phyloP scores from a whole-genome alignment of 1,284 basidiomycete species.

The Neolentinus lepideus region DNA sequence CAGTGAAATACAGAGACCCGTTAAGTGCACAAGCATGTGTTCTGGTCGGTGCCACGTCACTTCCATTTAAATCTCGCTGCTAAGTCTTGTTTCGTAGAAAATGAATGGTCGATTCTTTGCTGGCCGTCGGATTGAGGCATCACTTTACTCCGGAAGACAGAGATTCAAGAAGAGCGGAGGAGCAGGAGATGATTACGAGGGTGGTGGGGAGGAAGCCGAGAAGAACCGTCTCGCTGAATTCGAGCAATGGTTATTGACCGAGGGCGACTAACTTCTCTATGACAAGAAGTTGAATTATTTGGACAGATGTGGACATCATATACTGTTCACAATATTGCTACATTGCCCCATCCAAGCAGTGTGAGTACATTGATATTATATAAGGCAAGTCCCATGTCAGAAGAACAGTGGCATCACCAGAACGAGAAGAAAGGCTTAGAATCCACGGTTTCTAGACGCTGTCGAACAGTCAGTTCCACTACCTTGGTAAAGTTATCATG shows the following conservation, averaged over 20 bases:
- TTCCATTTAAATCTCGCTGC: not conserved
- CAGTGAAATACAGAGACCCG: conserved; percentile 89
- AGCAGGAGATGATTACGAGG: conserved; percentile 47
- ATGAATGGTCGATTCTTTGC: conserved; percentile 96
- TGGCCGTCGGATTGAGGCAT: conserved; percentile 77
- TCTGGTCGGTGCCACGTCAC: conserved; percentile 43
- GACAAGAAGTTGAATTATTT: not conserved
- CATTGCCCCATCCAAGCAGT: not conserved
- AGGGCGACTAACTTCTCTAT: conserved; percentile 39
- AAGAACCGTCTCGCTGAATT: conserved; percentile 84
- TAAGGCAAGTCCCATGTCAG: not conserved
- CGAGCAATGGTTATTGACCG: conserved; percentile 78
- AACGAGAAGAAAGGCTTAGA: conserved; percentile 62
- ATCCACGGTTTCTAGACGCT: conserved; percentile 70
- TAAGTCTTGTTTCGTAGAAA: conserved; percentile 45
- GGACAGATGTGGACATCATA: conserved; percentile 2
- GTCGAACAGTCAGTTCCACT: not conserved
- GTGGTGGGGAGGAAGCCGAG: conserved; percentile 66
- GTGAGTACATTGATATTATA: not conserved
- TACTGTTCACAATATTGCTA: conserved; percentile 15
- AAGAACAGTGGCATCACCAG: conserved; percentile 37
- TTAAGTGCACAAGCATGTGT: conserved; percentile 87
- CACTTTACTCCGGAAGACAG: conserved; percentile 75
- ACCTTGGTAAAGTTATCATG: not conserved
- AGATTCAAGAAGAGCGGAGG: conserved; percentile 74